These are phyloP conservation scores for Spergularia marina DNA, from an alignment of 148 eudicot genomes.

Conservation along the genomic window DNA sequence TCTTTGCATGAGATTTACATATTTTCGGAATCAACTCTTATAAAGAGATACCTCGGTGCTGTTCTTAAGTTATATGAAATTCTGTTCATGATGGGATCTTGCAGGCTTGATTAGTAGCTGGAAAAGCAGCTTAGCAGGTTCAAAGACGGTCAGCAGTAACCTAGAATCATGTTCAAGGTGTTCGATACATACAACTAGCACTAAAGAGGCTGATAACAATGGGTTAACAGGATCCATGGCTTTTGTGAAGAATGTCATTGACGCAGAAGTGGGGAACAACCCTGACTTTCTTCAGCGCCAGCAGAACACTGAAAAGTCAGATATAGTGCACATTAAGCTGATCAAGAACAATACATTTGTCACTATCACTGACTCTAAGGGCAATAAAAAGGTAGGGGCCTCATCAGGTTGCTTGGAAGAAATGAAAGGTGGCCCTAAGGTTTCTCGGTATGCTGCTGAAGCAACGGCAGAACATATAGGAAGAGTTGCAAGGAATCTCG, in stretches of 20 bases:
- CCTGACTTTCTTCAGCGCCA: background rate
- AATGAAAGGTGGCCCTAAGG: slow-evolving; percentile 63
- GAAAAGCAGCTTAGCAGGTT: slow-evolving; percentile 20
- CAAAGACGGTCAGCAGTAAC: background rate
- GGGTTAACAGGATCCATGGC: slow-evolving; percentile 26
- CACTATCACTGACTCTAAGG: slow-evolving; percentile 77
- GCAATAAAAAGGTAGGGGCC: slow-evolving; percentile 64
- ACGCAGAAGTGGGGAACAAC: slow-evolving; percentile 26
- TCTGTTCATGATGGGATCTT: background rate
- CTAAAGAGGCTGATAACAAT: slow-evolving; percentile 39
- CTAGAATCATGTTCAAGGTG: slow-evolving; percentile 31
- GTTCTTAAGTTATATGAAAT: background rate
- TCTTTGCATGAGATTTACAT: too few relatives aligned
- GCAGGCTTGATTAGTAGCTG: slow-evolving; percentile 26
- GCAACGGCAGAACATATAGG: slow-evolving; percentile 86
- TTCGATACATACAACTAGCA: slow-evolving; percentile 50
- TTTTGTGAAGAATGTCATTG: slow-evolving; percentile 44
- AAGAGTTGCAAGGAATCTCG: slow-evolving; percentile 56
- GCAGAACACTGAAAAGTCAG: slow-evolving; percentile 47
- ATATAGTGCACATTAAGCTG: slow-evolving; percentile 79
- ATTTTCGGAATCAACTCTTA: background rate
- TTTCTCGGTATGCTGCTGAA: slow-evolving; percentile 66
- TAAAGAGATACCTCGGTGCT: background rate
- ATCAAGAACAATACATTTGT: slow-evolving; percentile 77
- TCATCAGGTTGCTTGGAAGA: slow-evolving; percentile 63